These are phyloP conservation scores for Citrus sinensis DNA, from an alignment of 345 rosid genomes.

Conservation along the genomic window DVS_A1.0 CM039169.1:26000001-26000500, in stretches of 20 bases:
- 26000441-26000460: conserved; percentile 43
- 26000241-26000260: conserved; percentile 56
- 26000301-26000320: conserved; percentile 78
- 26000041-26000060: conserved; percentile 58
- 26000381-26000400: conserved; percentile 34
- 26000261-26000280: conserved; percentile 68
- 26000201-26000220: conserved; percentile 45
- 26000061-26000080: conserved; percentile 77
- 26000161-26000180: conserved; percentile 37
- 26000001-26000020: conserved; percentile 61
- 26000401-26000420: conserved; percentile 36
- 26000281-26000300: conserved; percentile 56
- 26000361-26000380: conserved; percentile 59
- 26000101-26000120: background rate
- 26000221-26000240: conserved; percentile 66
- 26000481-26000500: conserved; percentile 39
- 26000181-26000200: conserved; percentile 76
- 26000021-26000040: conserved; percentile 47
- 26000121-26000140: no score
- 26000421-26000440: conserved; percentile 42
- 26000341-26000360: conserved; percentile 69
- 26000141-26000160: background rate
- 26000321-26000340: conserved; percentile 47
- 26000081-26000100: conserved; percentile 36
- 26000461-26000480: conserved; percentile 29